phyloP scores from a whole-genome alignment of 345 rosid genomes.

The Odontarrhena argentea region DNA sequence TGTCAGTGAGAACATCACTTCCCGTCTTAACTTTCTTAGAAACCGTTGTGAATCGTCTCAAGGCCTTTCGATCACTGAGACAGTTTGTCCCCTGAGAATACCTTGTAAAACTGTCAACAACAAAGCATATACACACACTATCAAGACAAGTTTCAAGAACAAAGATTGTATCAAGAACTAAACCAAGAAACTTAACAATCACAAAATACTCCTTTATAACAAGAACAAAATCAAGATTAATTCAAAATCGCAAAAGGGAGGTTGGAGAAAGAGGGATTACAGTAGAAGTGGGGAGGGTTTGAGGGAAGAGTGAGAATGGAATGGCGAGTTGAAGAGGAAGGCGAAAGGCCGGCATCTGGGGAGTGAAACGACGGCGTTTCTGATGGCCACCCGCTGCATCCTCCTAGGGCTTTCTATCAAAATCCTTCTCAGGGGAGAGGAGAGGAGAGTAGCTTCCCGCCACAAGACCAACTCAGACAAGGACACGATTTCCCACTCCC shows the following conservation, averaged over 20 bases:
- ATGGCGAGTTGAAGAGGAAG: conserved; percentile 52
- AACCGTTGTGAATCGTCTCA: conserved; percentile 49
- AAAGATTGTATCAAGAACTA: conserved; percentile 3
- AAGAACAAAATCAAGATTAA: neutral
- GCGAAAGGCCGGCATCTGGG: conserved; percentile 68
- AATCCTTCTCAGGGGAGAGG: neutral
- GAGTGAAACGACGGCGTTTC: conserved; percentile 64
- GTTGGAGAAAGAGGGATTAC: conserved; percentile 41
- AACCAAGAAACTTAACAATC: conserved; percentile 4
- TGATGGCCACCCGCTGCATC: conserved; percentile 74
- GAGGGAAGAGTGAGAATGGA: conserved; percentile 45
- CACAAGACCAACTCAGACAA: conserved; percentile 26
- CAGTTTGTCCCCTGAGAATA: conserved; percentile 45
- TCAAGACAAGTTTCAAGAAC: neutral
- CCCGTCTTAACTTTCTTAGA: conserved; percentile 56
- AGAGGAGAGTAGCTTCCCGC: conserved; percentile 33
- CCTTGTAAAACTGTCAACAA: conserved; percentile 39
- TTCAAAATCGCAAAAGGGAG: neutral
- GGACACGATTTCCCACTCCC: conserved; percentile 20
- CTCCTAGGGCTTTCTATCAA: conserved; percentile 5
- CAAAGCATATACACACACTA: conserved; percentile 10
- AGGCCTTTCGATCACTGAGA: conserved; percentile 53
- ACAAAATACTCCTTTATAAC: conserved; percentile 1
- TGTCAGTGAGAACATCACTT: conserved; percentile 52
- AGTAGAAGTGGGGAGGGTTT: conserved; percentile 43